A percentile compares a stretch with the other conserved stretches of the same genome.
These are phyloP conservation scores for Tylopilus orsonianus DNA, from an alignment of 1,284 basidiomycete genomes.

Conservation along the genomic window DNA sequence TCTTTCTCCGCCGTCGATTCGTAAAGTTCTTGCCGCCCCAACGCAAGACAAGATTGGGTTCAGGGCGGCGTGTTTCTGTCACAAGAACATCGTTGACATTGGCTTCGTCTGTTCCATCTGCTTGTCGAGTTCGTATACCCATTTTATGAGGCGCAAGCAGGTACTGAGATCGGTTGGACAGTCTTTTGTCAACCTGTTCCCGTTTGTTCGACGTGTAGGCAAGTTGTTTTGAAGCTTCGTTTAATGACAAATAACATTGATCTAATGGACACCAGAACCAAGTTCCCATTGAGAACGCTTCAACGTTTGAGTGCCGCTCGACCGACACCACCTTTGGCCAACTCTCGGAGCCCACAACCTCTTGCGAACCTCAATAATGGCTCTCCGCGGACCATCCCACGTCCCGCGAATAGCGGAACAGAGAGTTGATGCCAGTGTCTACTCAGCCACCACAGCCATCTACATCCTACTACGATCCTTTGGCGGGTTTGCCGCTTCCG, in stretches of 20 bases:
- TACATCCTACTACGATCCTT: neutral
- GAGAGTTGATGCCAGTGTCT: constrained; percentile 10
- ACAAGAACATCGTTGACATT: constrained; percentile 94
- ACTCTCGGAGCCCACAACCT: constrained; percentile 24
- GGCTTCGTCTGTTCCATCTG: constrained; percentile 98
- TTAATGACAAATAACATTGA: neutral
- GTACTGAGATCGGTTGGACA: constrained; percentile 34
- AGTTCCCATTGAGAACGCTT: constrained; percentile 88
- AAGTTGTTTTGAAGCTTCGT: constrained; percentile 31
- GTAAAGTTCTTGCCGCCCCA: constrained; percentile 79
- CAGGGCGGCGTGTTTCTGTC: constrained; percentile 97
- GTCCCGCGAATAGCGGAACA: constrained; percentile 21
- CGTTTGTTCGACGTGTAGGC: constrained; percentile 91
- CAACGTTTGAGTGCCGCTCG: constrained; percentile 71
- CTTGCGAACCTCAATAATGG: constrained; percentile 32
- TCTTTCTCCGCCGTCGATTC: constrained; percentile 79
- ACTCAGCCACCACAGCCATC: neutral
- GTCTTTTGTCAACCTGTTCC: constrained; percentile 93
- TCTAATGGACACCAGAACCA: constrained; percentile 57
- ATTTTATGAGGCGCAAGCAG: neutral
- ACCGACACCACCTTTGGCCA: constrained; percentile 32
- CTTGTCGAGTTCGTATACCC: constrained; percentile 73
- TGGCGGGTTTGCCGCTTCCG: neutral
- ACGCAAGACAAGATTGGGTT: constrained; percentile 96
- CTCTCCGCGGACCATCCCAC: constrained; percentile 16